Evolutionary conservation across 1,284 basidiomycete species (phyloP), one percentile per base, ranked within the genome.

Genomic region (Hypsizygus ulmarius): DNA sequence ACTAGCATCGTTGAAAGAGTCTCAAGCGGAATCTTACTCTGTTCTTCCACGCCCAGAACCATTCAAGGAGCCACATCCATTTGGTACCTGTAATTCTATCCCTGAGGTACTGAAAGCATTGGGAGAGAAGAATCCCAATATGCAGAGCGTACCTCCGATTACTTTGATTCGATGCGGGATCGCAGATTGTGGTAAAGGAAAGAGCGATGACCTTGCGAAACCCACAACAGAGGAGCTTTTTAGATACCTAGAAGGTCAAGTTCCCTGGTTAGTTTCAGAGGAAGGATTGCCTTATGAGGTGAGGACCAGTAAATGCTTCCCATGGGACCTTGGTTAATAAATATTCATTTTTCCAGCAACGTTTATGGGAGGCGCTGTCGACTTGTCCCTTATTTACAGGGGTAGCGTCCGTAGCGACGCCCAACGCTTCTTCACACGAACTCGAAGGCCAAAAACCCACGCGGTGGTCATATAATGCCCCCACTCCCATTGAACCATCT

Each of bases 91-190:
- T 45, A 65, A 69, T 39, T 68, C 72, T 3, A 56, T 87, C 9
- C 66, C 76, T 25, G 76, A 81, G 30, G 62, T 84, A 25, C 63
- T 66, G 46, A 66, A 52, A 54, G 56, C 44, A 50, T 52, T 59
- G 28, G 63, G 63, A 16, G 57, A 60, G 19, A 58, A 66, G 27
- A 53, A 59, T 27, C 63, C 67, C 1, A 64, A 66, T 6, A 59
- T 67, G 39, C 56, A 64, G 10, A 64, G 67, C 4, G 61, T 84
- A 8, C 74, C 81, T 3, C 65, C 71, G 12, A 55, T 78, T 7
- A 79, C 81, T 0, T 62, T 87, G 8, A 68, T 89, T 37, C 75
- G 87, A 12, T 86, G 82, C 55, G 78, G 74, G 2, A 67, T 87
- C 29, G 65, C 70, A 27, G 81, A 82, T 35, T 69, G 81, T 19